These are phyloP conservation scores for Penicillium tannophilum DNA, from an alignment of 495 filamentous ascomycete genomes.

Conservation along the genomic window DNA sequence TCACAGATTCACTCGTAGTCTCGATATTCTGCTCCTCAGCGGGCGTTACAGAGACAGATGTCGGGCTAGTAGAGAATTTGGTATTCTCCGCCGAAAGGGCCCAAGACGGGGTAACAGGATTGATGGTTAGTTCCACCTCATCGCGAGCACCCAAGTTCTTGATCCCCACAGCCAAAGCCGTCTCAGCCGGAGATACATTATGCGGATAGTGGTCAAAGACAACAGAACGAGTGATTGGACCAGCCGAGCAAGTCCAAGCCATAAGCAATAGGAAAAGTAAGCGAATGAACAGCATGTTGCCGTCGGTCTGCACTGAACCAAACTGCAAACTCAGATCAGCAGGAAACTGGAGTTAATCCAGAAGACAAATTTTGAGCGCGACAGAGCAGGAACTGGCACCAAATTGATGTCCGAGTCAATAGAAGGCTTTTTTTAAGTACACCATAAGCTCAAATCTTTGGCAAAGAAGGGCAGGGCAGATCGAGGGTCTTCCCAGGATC, in stretches of 20 bases:
- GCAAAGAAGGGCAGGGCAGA: neutral
- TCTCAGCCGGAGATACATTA: neutral
- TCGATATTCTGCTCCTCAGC: neutral
- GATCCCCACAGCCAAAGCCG: neutral
- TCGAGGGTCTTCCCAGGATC: neutral
- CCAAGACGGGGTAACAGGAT: neutral
- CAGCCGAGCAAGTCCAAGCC: conserved; percentile 35
- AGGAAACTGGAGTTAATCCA: neutral
- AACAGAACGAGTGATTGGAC: conserved; percentile 35
- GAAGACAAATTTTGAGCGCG: neutral
- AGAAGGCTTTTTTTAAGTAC: too few relatives aligned
- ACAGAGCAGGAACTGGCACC: neutral
- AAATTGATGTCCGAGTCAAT: neutral
- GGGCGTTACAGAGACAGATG: neutral
- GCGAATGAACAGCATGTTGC: conserved; percentile 29
- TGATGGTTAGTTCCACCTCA: neutral
- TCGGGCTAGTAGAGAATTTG: neutral
- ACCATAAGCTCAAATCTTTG: neutral
- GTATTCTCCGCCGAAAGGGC: neutral
- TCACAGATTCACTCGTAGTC: neutral
- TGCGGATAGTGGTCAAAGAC: neutral
- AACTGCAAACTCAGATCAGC: neutral
- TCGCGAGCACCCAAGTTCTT: neutral
- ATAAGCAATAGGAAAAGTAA: conserved; percentile 22
- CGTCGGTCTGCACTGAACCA: neutral